Evolutionary conservation across 176 grass and related monocot genomes (phyloP), one percentile per base, ranked within the genome.

Genomic region (Carex cristatella): DNA sequence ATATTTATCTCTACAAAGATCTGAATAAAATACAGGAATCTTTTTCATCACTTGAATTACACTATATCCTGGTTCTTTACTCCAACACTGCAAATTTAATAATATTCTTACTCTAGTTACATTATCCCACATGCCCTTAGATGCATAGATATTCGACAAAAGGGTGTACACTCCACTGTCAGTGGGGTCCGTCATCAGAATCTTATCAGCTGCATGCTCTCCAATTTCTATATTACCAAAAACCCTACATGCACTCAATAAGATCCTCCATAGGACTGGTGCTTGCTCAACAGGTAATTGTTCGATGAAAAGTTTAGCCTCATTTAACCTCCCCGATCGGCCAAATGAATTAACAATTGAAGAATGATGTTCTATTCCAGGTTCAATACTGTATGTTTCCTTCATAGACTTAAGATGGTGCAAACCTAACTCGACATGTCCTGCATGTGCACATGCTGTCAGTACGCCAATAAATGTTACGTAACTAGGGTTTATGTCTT

Each of bases 61-160:
- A 72, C 91, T 95, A 81, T 86, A 89, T 79, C 88, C 93, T 11
- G 93, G 85, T 85, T 97, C 87, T 82, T 92, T 97, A 62, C 79
- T 62, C 31, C 82, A 28, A 12, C 83, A 85, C 30, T 74, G 62
- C 77, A 18, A 81, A 76, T 88, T 86, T 89, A 94, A 89, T 75
- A 56, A 81, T 56, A 61, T 59, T 79, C 94, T 89, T 76, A 97
- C 79, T 86, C 89, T 89, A 61, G 89, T 80, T 19, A 70, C 94
- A 94, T 94, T 88, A 62, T n/a, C 61, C 93, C 88, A 95, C 80
- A 91, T 85, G 69, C 88, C 90, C 87, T 91, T 94, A 40, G 90
- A 94, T 71, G 92, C 90, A 85, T 93, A 94, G 61, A 97, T 92
- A 88, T 92, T 94, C 13, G 94, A 94, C 42, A 97, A 27, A 67